Conservation (phyloP, 2,329 filamentous ascomycete species). For the Penicillium sp. region DNA sequence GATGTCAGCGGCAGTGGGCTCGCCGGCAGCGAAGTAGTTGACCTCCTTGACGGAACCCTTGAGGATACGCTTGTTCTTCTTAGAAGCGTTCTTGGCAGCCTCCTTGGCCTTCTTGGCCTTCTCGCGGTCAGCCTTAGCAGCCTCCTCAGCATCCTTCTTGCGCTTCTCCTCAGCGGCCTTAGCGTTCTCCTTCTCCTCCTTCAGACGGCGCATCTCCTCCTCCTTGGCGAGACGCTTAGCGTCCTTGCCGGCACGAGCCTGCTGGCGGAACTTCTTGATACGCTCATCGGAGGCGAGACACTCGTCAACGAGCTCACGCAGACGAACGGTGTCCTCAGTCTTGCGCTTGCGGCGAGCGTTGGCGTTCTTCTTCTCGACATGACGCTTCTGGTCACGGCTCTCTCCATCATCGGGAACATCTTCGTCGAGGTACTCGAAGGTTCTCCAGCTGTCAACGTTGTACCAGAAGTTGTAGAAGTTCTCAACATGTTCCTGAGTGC, state of each 20-base stretch:
- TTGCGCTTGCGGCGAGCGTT: constrained; percentile 99
- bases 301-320: constrained; percentile 87
- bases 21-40: constrained; percentile 85
- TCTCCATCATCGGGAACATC: constrained; percentile 98
- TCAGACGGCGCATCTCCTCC: constrained; percentile 81
- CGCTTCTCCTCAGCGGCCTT: constrained; percentile 81
- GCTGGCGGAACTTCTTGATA: constrained; percentile 95
- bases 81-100: constrained; percentile 95
- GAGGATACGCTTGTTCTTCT: constrained; percentile 99
- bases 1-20: constrained; percentile 72
- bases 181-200: constrained; percentile 78
- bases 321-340: constrained; percentile 90
- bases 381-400: constrained; percentile 97
- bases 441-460: constrained; percentile 97
- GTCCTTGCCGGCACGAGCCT: constrained; percentile 91
- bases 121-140: constrained; percentile 80
- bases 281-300: constrained; percentile 82
- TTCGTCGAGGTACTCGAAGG: constrained; percentile 98
- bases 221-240: constrained; percentile 90
- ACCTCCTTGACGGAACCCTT: constrained; percentile 93
- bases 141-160: constrained; percentile 79
- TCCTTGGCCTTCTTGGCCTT: constrained; percentile 95
- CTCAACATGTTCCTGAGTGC: constrained; percentile 85
- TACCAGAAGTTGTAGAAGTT: constrained; percentile 99
- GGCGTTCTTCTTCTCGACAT: constrained; percentile 97